Percentiles rank a stretch among this genome's conserved stretches.
These are phyloP conservation scores for Trypanosoma lewisi DNA, from an alignment of 208 protist species.

Conservation along the genomic window DNA sequence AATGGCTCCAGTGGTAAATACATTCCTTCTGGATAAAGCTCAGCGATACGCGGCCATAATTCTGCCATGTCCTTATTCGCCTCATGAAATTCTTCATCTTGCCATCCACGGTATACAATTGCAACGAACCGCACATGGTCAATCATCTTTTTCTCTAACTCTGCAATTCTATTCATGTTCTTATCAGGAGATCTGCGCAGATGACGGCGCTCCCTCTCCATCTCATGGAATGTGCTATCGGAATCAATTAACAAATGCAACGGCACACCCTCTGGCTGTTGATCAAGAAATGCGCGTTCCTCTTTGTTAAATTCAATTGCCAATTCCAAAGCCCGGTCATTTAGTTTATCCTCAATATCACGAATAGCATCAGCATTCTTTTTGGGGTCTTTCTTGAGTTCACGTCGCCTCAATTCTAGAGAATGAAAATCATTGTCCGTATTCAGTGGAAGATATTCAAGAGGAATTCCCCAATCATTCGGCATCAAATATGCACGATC, in stretches of 20 bases:
- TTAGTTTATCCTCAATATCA: slow-evolving; percentile 46
- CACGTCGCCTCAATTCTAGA: slow-evolving; percentile 46
- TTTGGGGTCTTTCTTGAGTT: slow-evolving; percentile 22
- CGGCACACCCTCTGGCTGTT: slow-evolving; percentile 73
- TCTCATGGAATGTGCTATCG: slow-evolving; percentile 58
- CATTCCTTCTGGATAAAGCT: slow-evolving; percentile 72
- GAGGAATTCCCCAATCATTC: slow-evolving; percentile 61
- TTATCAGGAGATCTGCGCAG: slow-evolving; percentile 37
- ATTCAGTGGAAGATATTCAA: slow-evolving; percentile 61
- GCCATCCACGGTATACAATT: slow-evolving; percentile 66
- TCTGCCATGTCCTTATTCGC: slow-evolving; percentile 64
- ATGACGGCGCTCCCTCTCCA: slow-evolving; percentile 73
- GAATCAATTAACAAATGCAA: slow-evolving; percentile 57
- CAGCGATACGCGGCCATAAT: slow-evolving; percentile 71
- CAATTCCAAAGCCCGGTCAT: slow-evolving; percentile 50
- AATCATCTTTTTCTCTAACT: slow-evolving; percentile 62
- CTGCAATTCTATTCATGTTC: slow-evolving; percentile 28
- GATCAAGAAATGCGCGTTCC: slow-evolving; percentile 74
- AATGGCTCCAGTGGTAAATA: slow-evolving; percentile 37
- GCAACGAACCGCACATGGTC: slow-evolving; percentile 59
- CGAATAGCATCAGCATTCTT: slow-evolving; percentile 20
- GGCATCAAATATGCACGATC: slow-evolving; percentile 71
- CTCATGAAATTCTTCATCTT: slow-evolving; percentile 79
- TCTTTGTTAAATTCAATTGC: slow-evolving; percentile 54
- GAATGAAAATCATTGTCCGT: slow-evolving; percentile 53